Evolutionary conservation across 176 grass and related monocot species (phyloP), one percentile per base, ranked within the genome.

Genomic region (Raddia distichophylla): DNA sequence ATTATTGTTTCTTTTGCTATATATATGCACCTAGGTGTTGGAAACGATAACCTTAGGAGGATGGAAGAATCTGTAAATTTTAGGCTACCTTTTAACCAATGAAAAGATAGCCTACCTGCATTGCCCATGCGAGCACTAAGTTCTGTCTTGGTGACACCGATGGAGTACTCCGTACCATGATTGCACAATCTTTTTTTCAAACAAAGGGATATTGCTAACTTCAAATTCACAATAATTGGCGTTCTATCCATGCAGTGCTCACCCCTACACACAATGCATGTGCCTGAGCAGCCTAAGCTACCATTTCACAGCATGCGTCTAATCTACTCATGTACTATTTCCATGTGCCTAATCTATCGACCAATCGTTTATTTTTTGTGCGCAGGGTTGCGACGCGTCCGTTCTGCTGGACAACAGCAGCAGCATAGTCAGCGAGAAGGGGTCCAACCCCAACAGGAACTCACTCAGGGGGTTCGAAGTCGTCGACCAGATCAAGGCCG

Each of bases 321-420:
- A 45, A 46, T 45, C 13, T 70, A 49, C 67, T 20, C 59, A 52
- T 48, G n/a, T 44, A 75, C 20, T 71, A 55, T 46, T 69, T 83
- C n/a, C 40, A 86, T 54, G 20, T 71, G 35, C 56, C 53, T 62
- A 69, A 34, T 42, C 22, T 73, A 53, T 52, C 33, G 2, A 69
- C 22, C 17, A 70, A 64, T 5, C 57, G 57, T 80, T 79, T 77
- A 14, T 46, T 53, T 69, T 77, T 73, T 17, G 16, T 62, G 54
- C 64, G 85, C 66, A 95, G 93, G 93, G 93, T 45, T 95, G 93
- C 4, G 93, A 95, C 63, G 93, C 90, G n/a, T 95, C 93, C 0
- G 78, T 95, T 67, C 83, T 95, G 75, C 80, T 95, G 79, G 93
- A 95, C 81, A 95, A 87, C 71, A 92, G 78, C 54, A 81, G 64